phyloP scores from a whole-genome alignment of 352 stramenopile species.

The Phytopythium kandeliae region DNA sequence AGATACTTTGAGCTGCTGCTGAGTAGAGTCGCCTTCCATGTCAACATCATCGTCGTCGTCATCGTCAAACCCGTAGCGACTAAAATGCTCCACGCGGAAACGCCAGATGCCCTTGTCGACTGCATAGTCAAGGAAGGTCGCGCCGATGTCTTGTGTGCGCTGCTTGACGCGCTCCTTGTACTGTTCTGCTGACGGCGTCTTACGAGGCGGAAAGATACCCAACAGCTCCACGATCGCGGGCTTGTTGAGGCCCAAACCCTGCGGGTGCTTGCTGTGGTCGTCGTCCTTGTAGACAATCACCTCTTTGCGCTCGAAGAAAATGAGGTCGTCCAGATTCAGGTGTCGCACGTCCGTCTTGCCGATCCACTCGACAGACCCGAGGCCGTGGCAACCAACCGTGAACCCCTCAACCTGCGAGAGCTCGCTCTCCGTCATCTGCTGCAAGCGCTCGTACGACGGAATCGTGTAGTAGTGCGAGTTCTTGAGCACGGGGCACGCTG shows the following conservation, averaged over 20 bases:
- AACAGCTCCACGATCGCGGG: slow-evolving; percentile 76
- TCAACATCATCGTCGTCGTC: slow-evolving; percentile 57
- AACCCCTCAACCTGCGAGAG: slow-evolving; percentile 67
- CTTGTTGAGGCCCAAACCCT: slow-evolving; percentile 69
- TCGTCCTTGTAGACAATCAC: slow-evolving; percentile 84
- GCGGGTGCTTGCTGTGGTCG: slow-evolving; percentile 76
- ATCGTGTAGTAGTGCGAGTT: slow-evolving; percentile 79
- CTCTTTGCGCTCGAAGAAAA: slow-evolving; percentile 82
- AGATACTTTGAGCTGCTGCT: slow-evolving; percentile 9
- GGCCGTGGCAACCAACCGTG: slow-evolving; percentile 71
- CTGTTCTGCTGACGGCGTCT: slow-evolving; percentile 42
- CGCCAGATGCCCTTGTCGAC: slow-evolving; percentile 71
- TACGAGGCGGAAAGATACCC: slow-evolving; percentile 67
- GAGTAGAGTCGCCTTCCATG: slow-evolving; percentile 19
- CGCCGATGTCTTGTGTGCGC: slow-evolving; percentile 69
- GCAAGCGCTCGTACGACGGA: slow-evolving; percentile 57
- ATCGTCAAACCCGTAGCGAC: slow-evolving; percentile 77
- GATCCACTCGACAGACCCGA: slow-evolving; percentile 78
- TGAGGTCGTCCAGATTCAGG: slow-evolving; percentile 71
- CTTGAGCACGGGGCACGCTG: slow-evolving; percentile 60
- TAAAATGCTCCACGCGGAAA: slow-evolving; percentile 85
- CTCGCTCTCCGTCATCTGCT: slow-evolving; percentile 69
- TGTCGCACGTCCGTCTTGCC: slow-evolving; percentile 75
- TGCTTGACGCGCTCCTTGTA: slow-evolving; percentile 79
- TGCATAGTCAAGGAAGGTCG: slow-evolving; percentile 75